Evolutionary conservation across 305 asterid genomes (phyloP), one percentile per base, ranked within the genome.

Genomic region (Plantago coronopus): DNA sequence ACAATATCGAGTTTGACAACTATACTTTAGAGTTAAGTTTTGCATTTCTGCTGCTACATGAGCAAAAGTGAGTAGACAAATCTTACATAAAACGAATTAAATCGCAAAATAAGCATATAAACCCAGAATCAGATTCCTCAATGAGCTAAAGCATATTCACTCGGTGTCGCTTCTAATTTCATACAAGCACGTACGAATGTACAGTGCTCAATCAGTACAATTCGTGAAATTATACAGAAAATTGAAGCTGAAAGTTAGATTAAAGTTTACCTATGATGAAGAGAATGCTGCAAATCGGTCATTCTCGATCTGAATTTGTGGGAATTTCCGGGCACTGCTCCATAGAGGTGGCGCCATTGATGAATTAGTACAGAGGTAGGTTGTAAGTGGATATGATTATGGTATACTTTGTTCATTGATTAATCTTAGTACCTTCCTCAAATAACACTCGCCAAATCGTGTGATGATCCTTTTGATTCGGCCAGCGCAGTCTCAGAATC

Each of bases 371-470:
- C n/a, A n/a, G n/a, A n/a, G n/a, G n/a, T n/a, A n/a, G n/a, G n/a
- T n/a, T n/a, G n/a, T n/a, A n/a, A n/a, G n/a, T n/a, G n/a, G n/a
- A n/a, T n/a, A n/a, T n/a, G n/a, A n/a, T n/a, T n/a, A n/a, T n/a
- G n/a, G n/a, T n/a, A n/a, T n/a, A n/a, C n/a, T n/a, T n/a, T n/a
- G n/a, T n/a, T n/a, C n/a, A n/a, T n/a, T n/a, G n/a, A n/a, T n/a
- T n/a, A n/a, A n/a, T n/a, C n/a, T n/a, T n/a, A n/a, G n/a, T n/a
- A n/a, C n/a, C n/a, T n/a, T n/a, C n/a, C n/a, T n/a, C n/a, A n/a
- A n/a, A n/a, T n/a, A n/a, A n/a, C n/a, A 62, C 90, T 83, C 70
- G 89, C 97, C 96, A 93, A 76, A 72, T 93, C 99, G 74, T 89
- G 99, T 45, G 99, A 85, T 47, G 99, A 93, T 69, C 59, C 78